Percentiles rank a stretch among this genome's conserved stretches.
phyloP scores from a whole-genome alignment of 352 stramenopile genomes.

The Phytophthora macrochlamydospora region DNA sequence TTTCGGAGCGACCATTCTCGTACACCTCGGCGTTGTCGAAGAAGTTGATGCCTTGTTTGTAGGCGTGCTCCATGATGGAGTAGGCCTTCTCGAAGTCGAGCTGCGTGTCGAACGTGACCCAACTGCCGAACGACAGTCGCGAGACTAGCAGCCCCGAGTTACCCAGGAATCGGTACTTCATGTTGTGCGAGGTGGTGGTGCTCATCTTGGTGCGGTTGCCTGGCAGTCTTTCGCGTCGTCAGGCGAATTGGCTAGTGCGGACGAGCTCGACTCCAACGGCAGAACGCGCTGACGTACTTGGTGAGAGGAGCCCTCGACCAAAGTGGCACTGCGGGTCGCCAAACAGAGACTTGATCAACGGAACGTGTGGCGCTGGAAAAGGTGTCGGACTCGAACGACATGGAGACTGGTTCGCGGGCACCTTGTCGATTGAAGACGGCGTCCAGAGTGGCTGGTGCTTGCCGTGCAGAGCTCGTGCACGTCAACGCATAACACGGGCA shows the following conservation, averaged over 20 bases:
- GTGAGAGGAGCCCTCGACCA: not conserved
- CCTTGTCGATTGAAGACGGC: not conserved
- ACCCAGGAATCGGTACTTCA: slow-evolving; percentile 69
- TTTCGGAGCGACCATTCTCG: slow-evolving; percentile 45
- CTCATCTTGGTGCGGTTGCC: slow-evolving; percentile 7
- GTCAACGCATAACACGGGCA: not conserved
- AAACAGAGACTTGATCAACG: not conserved
- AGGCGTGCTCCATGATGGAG: slow-evolving; percentile 60
- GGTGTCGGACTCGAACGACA: not conserved
- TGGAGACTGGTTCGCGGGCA: not conserved
- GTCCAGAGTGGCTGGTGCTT: not conserved
- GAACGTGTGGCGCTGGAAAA: not conserved
- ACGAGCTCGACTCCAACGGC: not conserved
- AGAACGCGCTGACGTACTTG: not conserved
- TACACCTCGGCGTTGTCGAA: slow-evolving; percentile 74
- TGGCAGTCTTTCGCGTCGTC: not conserved
- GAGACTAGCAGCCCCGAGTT: slow-evolving; percentile 60
- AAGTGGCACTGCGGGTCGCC: not conserved
- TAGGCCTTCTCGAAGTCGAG: slow-evolving; percentile 66
- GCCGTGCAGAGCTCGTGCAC: not conserved
- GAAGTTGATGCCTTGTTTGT: slow-evolving; percentile 72
- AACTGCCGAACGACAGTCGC: slow-evolving; percentile 56
- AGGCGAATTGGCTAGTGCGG: not conserved
- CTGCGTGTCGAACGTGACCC: slow-evolving; percentile 56
- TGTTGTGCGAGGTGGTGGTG: slow-evolving; percentile 36